Conservation (phyloP, 129 eudicot genomes). For the Centrapalus pauciflorus region DNA sequence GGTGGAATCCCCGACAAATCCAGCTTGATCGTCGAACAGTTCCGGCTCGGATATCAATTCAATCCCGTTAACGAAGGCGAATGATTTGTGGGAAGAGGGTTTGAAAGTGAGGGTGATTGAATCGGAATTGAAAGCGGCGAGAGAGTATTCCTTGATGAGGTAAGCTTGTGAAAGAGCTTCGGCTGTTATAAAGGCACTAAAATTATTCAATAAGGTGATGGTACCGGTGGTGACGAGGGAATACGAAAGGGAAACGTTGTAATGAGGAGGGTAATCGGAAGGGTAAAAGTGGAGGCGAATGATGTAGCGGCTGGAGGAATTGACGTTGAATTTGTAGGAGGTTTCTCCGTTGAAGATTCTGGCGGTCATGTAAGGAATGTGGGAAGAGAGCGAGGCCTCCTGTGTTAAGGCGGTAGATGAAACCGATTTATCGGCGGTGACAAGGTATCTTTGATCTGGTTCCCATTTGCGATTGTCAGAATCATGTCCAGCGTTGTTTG, state of each 20-base stretch:
- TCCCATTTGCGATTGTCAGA: constrained; percentile 61
- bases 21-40: constrained; percentile 38
- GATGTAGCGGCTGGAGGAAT: constrained; percentile 39
- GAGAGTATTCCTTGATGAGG: constrained; percentile 46
- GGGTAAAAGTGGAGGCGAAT: constrained; percentile 70
- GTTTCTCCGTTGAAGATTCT: constrained; percentile 58
- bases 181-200: constrained; percentile 58
- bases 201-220: constrained; percentile 51
- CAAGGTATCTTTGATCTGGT: constrained; percentile 46
- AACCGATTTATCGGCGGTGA: constrained; percentile 35
- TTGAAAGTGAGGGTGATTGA: constrained; percentile 37
- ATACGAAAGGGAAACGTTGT: constrained; percentile 44
- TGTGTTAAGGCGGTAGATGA: constrained; percentile 36
- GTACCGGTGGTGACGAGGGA: constrained; percentile 40
- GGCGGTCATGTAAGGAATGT: constrained; percentile 61
- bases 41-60: constrained; percentile 49
- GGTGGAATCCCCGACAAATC: constrained; percentile 36
- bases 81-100: constrained; percentile 42
- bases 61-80: constrained; percentile 73
- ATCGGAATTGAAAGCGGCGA: constrained; percentile 32
- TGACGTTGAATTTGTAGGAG: constrained; percentile 41
- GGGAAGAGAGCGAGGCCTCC: constrained; percentile 58
- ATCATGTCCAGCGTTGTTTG: constrained; percentile 35
- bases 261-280: constrained; percentile 48
- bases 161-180: constrained; percentile 65